Conservation (phyloP, 805 yeast genomes). For the Wickerhamiella qilinensis region DNA sequence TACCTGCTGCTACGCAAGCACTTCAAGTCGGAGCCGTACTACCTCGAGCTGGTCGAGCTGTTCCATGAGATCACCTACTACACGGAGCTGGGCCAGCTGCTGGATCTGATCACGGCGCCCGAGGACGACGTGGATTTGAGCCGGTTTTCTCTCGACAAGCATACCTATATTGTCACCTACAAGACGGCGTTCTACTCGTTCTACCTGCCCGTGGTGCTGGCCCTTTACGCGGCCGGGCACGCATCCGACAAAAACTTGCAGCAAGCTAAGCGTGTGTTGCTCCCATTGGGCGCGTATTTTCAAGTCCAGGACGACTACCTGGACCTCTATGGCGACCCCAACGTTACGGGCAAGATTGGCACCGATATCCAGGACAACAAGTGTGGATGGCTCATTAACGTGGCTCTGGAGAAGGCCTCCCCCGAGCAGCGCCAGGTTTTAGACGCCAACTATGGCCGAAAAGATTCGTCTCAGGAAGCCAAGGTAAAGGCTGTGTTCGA, state of each 20-base stretch:
- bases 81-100: slow-evolving; percentile 91
- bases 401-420: slow-evolving; percentile 64
- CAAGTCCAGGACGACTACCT: slow-evolving; percentile 96
- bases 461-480: slow-evolving; percentile 51
- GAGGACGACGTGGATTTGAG: slow-evolving; percentile 82
- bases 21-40: slow-evolving; percentile 67
- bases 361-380: slow-evolving; percentile 97
- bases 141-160: slow-evolving; percentile 77
- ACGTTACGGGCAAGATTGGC: slow-evolving; percentile 94
- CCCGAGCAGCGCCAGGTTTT: slow-evolving; percentile 69
- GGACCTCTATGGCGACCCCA: slow-evolving; percentile 95
- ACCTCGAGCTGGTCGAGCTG: slow-evolving; percentile 77
- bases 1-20: slow-evolving; percentile 78
- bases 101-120: slow-evolving; percentile 93
- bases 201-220: slow-evolving; percentile 92
- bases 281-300: slow-evolving; percentile 95
- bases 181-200: slow-evolving; percentile 96
- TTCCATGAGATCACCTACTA: slow-evolving; percentile 96
- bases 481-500: slow-evolving; percentile 56
- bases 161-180: slow-evolving; percentile 86
- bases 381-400: slow-evolving; percentile 94
- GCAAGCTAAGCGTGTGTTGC: slow-evolving; percentile 74
- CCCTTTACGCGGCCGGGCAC: slow-evolving; percentile 84
- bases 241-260: slow-evolving; percentile 55
- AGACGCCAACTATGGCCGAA: slow-evolving; percentile 83